These are phyloP conservation scores for Populus euphratica DNA, from an alignment of 345 rosid genomes.

Conservation along the genomic window DNA sequence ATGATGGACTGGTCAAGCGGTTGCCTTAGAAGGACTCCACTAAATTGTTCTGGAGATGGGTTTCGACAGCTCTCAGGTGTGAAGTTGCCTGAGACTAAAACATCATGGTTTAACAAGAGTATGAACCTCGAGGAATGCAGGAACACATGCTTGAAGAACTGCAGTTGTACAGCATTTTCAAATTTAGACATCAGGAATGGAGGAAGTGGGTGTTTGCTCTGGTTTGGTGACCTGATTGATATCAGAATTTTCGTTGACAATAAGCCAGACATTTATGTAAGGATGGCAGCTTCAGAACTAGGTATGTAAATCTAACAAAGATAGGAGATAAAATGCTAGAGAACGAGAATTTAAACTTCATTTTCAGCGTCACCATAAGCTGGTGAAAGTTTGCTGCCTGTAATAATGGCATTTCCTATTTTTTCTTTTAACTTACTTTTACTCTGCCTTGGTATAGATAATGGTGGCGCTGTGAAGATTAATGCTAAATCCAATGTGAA, in stretches of 20 bases:
- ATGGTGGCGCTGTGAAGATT: background rate
- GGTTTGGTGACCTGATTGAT: conserved; percentile 9
- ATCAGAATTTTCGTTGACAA: background rate
- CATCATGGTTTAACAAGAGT: conserved; percentile 4
- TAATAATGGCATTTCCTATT: too few relatives aligned
- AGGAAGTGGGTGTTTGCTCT: background rate
- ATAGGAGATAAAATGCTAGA: too few relatives aligned
- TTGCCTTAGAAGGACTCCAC: background rate
- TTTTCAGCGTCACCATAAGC: too few relatives aligned
- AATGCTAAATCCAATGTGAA: background rate
- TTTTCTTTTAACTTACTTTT: too few relatives aligned
- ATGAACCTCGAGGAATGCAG: background rate
- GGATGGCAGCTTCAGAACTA: background rate
- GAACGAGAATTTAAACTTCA: too few relatives aligned
- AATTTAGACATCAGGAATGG: too few relatives aligned
- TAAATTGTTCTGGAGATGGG: conserved; percentile 1
- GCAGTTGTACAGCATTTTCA: too few relatives aligned
- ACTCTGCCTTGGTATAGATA: background rate
- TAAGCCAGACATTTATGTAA: conserved; percentile 1
- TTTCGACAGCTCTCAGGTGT: conserved; percentile 12
- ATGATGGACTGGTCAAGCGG: background rate
- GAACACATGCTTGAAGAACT: too few relatives aligned
- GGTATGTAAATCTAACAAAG: too few relatives aligned
- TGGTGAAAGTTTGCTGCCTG: too few relatives aligned
- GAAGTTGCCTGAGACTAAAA: conserved; percentile 9